Evolutionary conservation across 2,329 filamentous ascomycete genomes (phyloP).

Genomic region (Alternaria solani): DNA sequence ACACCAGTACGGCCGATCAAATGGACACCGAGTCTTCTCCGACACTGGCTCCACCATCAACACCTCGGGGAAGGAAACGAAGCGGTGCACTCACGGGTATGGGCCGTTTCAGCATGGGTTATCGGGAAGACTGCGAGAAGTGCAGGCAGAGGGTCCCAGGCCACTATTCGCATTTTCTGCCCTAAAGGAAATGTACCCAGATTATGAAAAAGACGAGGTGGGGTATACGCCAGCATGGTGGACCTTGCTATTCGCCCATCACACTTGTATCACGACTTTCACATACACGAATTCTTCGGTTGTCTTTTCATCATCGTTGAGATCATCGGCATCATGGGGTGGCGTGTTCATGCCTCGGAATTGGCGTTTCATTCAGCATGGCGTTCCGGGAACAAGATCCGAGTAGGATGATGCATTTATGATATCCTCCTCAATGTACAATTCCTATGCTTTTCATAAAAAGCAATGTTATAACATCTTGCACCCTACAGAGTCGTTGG

Average conservation of each 20-base stretch:
- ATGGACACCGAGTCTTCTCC: slow-evolving; percentile 39
- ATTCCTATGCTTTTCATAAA: not conserved
- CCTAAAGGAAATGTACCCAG: slow-evolving; percentile 11
- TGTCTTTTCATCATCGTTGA: not conserved
- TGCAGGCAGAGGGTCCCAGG: slow-evolving; percentile 58
- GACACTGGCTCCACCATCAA: slow-evolving; percentile 25
- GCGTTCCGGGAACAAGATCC: not conserved
- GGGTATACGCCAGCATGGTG: not conserved
- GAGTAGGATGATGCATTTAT: slow-evolving; percentile 1
- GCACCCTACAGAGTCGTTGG: not conserved
- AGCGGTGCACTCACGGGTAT: slow-evolving; percentile 51
- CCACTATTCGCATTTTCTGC: slow-evolving; percentile 59
- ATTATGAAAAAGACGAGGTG: not conserved
- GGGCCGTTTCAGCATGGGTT: slow-evolving; percentile 58
- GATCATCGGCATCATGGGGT: not conserved
- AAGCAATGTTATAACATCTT: not conserved
- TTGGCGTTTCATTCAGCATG: slow-evolving; percentile 2
- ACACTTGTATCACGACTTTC: not conserved
- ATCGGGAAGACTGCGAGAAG: slow-evolving; percentile 60
- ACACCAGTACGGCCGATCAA: slow-evolving; percentile 32
- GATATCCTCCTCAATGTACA: slow-evolving; percentile 1
- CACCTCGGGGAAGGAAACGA: slow-evolving; percentile 47
- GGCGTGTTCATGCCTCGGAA: not conserved
- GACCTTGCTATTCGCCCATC: not conserved
- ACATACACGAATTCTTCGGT: not conserved